Evolutionary conservation across 805 yeast genomes (phyloP), one percentile per base, ranked within the genome.

Genomic region (Cyberlindnera nakhonratchasimensis): DNA sequence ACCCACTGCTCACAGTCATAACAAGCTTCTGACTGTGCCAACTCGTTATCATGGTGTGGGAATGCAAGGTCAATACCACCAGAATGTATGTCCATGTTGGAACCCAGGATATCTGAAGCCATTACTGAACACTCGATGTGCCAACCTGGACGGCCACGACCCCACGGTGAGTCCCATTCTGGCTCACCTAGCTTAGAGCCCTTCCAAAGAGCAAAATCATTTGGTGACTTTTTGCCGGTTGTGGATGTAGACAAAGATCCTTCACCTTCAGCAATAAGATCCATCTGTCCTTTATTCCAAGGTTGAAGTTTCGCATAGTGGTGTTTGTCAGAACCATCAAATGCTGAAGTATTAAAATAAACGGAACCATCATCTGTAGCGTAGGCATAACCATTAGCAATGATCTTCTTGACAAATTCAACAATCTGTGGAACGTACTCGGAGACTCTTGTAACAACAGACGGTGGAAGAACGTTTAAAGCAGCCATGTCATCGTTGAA

Each of bases 81-180:
- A 14, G 96, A 82, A 62, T 93, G 99, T 52, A 93, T 87, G 64
- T 93, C 99, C 75, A 93, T 85, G 45, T 74, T 72, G 17, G 76
- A 65, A 5, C 98, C 98, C 29, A 86, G 74, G 35, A 90, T 75
- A 53, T 89, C 95, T 39, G 89, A 76, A 2, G 98, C 98, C 99
- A 93, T 93, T 17, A 93, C 99, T 8, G 97, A 89, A 74, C 99
- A 93, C 67, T 93, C 99, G 63, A 93, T 93, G 63, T 93, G 99
- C 99, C 99, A 93, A 4, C 99, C 99, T 12, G 99, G 99, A 63
- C 99, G 82, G 40, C 99, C 99, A 45, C 72, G 72, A 20, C 99
- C 99, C 98, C 98, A 93, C 21, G 91, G 90, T 2, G 96, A 87
- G 6, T 73, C 77, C 98, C 98, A 93, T 36, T 80, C 76, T 19